These are phyloP conservation scores for Fusarium caatingaense DNA, from an alignment of 2,329 filamentous ascomycete species.

Conservation along the genomic window DNA sequence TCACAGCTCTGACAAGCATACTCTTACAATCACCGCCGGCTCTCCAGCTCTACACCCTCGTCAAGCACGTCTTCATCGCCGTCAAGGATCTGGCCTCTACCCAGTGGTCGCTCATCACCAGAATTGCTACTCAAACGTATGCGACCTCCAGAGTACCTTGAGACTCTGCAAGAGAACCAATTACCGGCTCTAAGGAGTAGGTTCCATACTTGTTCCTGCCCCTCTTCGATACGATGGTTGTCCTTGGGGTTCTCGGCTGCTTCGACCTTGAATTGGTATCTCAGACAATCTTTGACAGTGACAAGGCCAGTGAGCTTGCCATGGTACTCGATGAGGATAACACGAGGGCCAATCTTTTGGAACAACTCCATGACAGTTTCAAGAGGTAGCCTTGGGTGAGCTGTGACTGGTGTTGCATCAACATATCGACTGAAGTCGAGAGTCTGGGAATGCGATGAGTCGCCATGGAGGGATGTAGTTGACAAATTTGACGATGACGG, in stretches of 20 bases:
- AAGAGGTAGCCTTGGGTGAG: conserved; percentile 88
- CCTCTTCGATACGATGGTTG: conserved; percentile 65
- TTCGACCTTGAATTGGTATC: conserved; percentile 97
- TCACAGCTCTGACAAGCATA: conserved; percentile 8
- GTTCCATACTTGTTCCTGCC: conserved; percentile 74
- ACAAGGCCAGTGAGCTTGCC: conserved; percentile 86
- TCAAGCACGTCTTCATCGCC: conserved; percentile 57
- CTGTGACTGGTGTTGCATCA: conserved; percentile 88
- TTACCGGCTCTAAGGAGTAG: conserved; percentile 63
- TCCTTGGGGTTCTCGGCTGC: conserved; percentile 79
- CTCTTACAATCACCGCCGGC: conserved; percentile 43
- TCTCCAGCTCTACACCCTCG: conserved; percentile 59
- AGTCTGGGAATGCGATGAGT: conserved; percentile 56
- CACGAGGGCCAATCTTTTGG: conserved; percentile 94
- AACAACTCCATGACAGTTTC: conserved; percentile 99
- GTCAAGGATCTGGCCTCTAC: conserved; percentile 59
- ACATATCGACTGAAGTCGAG: conserved; percentile 90
- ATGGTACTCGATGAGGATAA: conserved; percentile 91
- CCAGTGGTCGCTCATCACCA: conserved; percentile 53
- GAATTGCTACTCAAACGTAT: conserved; percentile 61
- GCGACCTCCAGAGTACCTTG: conserved; percentile 65
- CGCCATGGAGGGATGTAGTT: conserved; percentile 51
- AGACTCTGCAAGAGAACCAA: conserved; percentile 70
- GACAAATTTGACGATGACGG: conserved; percentile 54
- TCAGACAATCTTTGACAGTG: conserved; percentile 96